These are phyloP conservation scores for Telopea speciosissima DNA, from an alignment of 177 flowering plant species.

Conservation along the genomic window DNA sequence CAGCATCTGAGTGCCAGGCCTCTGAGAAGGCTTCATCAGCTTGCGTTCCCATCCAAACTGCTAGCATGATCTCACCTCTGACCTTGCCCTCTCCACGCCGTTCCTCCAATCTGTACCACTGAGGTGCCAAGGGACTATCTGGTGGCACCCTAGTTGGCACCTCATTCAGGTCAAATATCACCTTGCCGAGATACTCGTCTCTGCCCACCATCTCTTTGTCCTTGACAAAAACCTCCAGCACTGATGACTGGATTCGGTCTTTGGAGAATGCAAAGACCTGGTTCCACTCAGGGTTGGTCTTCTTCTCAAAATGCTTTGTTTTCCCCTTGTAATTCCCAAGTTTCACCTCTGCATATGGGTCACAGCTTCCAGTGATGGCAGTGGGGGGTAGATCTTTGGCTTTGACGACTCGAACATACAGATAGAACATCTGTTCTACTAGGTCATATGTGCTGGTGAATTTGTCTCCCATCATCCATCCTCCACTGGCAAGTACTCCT, in stretches of 20 bases:
- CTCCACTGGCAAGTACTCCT: conserved; percentile 55
- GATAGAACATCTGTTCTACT: conserved; percentile 80
- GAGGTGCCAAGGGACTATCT: conserved; percentile 79
- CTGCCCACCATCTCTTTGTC: conserved; percentile 56
- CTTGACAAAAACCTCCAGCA: conserved; percentile 48
- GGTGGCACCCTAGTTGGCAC: conserved; percentile 77
- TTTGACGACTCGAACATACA: conserved; percentile 74
- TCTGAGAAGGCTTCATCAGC: conserved; percentile 93
- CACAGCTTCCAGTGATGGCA: conserved; percentile 53
- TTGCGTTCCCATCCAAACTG: conserved; percentile 92
- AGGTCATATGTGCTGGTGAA: conserved; percentile 80
- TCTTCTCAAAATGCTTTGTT: conserved; percentile 74
- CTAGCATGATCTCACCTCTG: conserved; percentile 78
- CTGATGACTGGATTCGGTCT: conserved; percentile 55
- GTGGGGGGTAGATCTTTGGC: conserved; percentile 76
- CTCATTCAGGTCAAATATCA: conserved; percentile 56
- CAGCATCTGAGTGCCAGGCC: conserved; percentile 90
- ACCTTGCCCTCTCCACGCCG: conserved; percentile 49
- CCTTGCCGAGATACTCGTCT: conserved; percentile 62
- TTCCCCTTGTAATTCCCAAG: conserved; percentile 80
- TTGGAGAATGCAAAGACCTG: conserved; percentile 85
- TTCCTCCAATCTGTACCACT: conserved; percentile 77
- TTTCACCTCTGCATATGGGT: conserved; percentile 77
- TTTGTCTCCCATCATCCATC: conserved; percentile 62
- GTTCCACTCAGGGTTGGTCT: conserved; percentile 61